A percentile compares a stretch with the other conserved stretches of the same genome.
Evolutionary conservation across 345 rosid genomes (phyloP).

Genomic region (Viola odorata): DNA sequence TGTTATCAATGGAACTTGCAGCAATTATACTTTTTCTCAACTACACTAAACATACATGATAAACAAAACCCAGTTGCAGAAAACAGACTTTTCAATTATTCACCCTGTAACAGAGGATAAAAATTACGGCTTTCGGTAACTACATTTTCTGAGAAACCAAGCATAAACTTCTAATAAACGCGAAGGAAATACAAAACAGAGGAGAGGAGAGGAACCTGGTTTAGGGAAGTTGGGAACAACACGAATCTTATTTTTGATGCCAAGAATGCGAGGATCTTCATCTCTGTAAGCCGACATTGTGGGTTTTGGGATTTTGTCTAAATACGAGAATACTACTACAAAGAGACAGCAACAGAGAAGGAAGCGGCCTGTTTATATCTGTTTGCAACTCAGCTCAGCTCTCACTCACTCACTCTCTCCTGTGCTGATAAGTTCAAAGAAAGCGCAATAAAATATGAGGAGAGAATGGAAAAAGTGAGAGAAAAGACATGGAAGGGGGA

Average conservation of each 20-base stretch:
- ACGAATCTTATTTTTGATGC: slow-evolving; percentile 19
- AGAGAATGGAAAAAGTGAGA: not conserved
- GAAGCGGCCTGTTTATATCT: not conserved
- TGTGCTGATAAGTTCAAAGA: not conserved
- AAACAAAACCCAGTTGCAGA: not conserved
- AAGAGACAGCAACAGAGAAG: not conserved
- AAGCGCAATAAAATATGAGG: not conserved
- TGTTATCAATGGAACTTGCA: not conserved
- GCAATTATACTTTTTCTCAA: not conserved
- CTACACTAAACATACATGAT: not conserved
- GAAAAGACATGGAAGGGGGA: not conserved
- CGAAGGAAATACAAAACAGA: not conserved
- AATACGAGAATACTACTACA: not conserved
- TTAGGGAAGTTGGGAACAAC: slow-evolving; percentile 26
- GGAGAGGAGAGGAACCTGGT: slow-evolving; percentile 16
- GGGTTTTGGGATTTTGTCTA: not conserved
- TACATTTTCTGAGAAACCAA: too few species aligned
- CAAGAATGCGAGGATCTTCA: slow-evolving; percentile 43
- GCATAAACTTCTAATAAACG: not conserved
- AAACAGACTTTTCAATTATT: not conserved
- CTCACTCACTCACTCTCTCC: not conserved
- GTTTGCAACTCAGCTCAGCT: not conserved
- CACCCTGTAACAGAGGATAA: not conserved
- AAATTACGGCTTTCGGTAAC: not conserved
- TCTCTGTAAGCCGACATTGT: slow-evolving; percentile 62